Evolutionary conservation across 495 filamentous ascomycete genomes (phyloP).

Genomic region (Cenococcum geophilum): DNA sequence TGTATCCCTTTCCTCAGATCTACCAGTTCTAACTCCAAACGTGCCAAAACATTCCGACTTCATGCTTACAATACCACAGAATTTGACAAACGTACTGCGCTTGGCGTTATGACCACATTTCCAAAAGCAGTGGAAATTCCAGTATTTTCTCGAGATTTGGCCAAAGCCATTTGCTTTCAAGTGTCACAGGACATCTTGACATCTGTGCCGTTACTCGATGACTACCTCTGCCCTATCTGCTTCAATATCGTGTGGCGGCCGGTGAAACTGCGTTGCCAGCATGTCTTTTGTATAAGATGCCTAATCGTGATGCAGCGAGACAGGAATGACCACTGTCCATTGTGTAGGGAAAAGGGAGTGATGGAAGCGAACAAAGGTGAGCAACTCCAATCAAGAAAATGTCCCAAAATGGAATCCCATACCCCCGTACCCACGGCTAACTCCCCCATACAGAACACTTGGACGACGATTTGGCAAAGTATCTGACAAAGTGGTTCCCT

Average conservation of each 20-base stretch:
- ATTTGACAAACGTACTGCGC: conserved; percentile 70
- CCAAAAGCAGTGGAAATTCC: conserved; percentile 47
- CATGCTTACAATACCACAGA: conserved; percentile 42
- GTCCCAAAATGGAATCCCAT: background rate
- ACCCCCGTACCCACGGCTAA: background rate
- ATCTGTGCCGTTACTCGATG: conserved; percentile 62
- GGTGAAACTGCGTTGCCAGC: conserved; percentile 56
- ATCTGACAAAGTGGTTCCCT: conserved; percentile 61
- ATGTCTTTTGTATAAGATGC: conserved; percentile 68
- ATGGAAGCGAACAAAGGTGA: conserved; percentile 52
- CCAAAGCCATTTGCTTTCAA: conserved; percentile 60
- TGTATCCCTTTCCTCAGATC: background rate
- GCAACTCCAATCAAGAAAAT: conserved; percentile 11
- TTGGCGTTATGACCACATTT: conserved; percentile 53
- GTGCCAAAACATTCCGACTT: background rate
- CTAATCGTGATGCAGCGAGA: conserved; percentile 62
- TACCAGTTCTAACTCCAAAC: background rate
- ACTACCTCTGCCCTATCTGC: conserved; percentile 72
- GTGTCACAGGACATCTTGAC: conserved; percentile 57
- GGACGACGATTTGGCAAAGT: conserved; percentile 54
- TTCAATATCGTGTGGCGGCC: conserved; percentile 60
- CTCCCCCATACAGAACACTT: conserved; percentile 45
- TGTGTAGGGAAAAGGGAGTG: conserved; percentile 59
- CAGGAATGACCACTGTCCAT: conserved; percentile 54
- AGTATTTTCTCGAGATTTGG: conserved; percentile 50